Percentiles rank a stretch among this genome's conserved stretches.
These are phyloP conservation scores for Didymella sp. DNA, from an alignment of 2,329 filamentous ascomycete genomes.

Conservation along the genomic window DNA sequence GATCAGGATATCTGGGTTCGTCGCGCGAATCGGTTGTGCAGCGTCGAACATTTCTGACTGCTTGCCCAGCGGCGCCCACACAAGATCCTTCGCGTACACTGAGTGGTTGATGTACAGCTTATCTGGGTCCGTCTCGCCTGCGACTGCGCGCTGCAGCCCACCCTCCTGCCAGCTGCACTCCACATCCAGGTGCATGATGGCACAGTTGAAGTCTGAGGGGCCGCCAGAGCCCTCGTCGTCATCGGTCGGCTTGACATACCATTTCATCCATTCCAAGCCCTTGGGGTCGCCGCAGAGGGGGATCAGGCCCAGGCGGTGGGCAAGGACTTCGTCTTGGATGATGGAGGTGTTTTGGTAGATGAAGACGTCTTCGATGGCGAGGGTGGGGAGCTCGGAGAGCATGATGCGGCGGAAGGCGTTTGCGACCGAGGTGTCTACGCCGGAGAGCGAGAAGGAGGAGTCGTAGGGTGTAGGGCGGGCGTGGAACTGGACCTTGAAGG, in stretches of 20 bases:
- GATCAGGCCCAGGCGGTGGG: conserved; percentile 86
- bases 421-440: conserved; percentile 88
- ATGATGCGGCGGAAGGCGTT: conserved; percentile 98
- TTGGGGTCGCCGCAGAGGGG: conserved; percentile 82
- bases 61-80: conserved; percentile 76
- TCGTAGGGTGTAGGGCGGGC: conserved; percentile 74
- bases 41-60: conserved; percentile 42
- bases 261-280: conserved; percentile 82
- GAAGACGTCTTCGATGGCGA: conserved; percentile 93
- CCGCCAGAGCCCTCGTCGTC: conserved; percentile 49
- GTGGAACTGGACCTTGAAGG: conserved; percentile 81
- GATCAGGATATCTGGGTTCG: conserved; percentile 91
- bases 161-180: conserved; percentile 81
- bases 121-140: conserved; percentile 77
- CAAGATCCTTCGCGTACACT: conserved; percentile 63
- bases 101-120: conserved; percentile 87
- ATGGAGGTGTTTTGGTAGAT: conserved; percentile 97
- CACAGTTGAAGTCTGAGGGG: conserved; percentile 82
- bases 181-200: conserved; percentile 77
- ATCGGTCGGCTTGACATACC: conserved; percentile 74
- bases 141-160: conserved; percentile 62
- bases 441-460: conserved; percentile 87
- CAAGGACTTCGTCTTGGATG: conserved; percentile 95
- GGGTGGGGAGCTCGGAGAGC: conserved; percentile 89
- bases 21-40: conserved; percentile 73